Base-by-base conservation (phyloP, 1,284 basidiomycete species). In the Ganoderma meredithae region DNA sequence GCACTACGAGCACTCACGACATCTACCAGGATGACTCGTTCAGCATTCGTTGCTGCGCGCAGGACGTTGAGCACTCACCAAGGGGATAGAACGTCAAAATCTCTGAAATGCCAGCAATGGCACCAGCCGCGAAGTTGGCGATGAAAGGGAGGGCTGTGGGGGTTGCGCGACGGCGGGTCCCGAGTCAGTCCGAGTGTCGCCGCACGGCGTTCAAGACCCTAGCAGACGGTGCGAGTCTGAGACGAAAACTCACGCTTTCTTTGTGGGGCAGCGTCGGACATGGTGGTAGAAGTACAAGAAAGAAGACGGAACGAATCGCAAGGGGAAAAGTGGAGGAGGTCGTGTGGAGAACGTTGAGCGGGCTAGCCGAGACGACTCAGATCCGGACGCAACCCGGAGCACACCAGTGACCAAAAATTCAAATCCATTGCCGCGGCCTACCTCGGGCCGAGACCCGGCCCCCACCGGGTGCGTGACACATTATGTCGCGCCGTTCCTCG, bases 11-110 rank as follows among this genome's bases (percentile, higher is more conserved):
- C 31, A 78, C 77, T 74, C 73, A 82, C 79, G 64, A 78, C 77
- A 80, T 80, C 77, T 79, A 67, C 44, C 56, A 25, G 53, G 41
- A 36, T 44, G 39, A 39, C 55, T 25, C 33, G 39, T 25, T 59
- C 58, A 59, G 39, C 36, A 41, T 39, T 41, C 13, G 1, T 7
- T 3, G 8, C n/a, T 19, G 8, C 13, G 12, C 6, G 40, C 62
- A 39, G 61, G 7, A n/a, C 3, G 43, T 56, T 17, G 44, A 69
- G 22, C 22, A 77, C 92, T 78, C 77, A 95, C 94, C 95, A 71
- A 97, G 91, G 68, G 96, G 96, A 75, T 97, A 96, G 75, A 98
- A 95, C 10, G 90, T 96, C 74, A 98, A 84, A 66, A 99, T 94
- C 81, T 99, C 97, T 9, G 92, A 91, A 64, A 92, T 75, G 36